Conservation (phyloP, 495 filamentous ascomycete genomes). For the Chlorociboria aeruginascens region DNA sequence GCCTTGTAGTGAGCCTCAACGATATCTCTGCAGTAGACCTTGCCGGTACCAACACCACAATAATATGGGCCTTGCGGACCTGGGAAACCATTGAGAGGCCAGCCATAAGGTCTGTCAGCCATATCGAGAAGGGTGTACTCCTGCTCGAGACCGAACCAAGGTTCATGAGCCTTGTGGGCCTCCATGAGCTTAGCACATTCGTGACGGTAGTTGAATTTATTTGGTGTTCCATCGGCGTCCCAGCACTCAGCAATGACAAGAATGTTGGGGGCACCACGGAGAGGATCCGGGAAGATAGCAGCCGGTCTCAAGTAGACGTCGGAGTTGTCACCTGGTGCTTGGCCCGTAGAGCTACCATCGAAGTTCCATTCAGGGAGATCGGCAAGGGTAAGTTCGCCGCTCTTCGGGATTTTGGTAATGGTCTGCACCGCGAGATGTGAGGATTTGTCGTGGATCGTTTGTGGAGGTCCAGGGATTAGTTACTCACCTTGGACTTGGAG, state of each 20-base stretch:
- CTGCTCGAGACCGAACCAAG: constrained; percentile 98
- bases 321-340: constrained; percentile 92
- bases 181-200: constrained; percentile 82
- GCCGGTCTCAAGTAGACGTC: constrained; percentile 95
- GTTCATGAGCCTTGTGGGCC: constrained; percentile 66
- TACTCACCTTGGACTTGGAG: constrained; percentile 82
- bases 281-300: constrained; percentile 84
- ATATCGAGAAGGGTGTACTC: constrained; percentile 90
- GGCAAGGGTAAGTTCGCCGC: constrained; percentile 39
- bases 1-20: constrained; percentile 98
- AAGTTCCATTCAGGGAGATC: constrained; percentile 99
- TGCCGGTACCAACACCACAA: constrained; percentile 95
- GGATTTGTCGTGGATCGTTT: not conserved
- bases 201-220: constrained; percentile 97
- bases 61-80: constrained; percentile 98
- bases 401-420: constrained; percentile 49
- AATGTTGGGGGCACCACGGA: constrained; percentile 75
- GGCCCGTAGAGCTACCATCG: constrained; percentile 88
- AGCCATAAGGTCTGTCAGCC: constrained; percentile 83
- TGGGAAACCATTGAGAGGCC: constrained; percentile 92
- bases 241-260: constrained; percentile 92
- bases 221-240: constrained; percentile 91
- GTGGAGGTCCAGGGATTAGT: constrained; percentile 12
- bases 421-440: constrained; percentile 43
- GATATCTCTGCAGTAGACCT: constrained; percentile 96